Evolutionary conservation across 805 yeast genomes (phyloP).

Genomic region (Sugiyamaella mastotermitis): DNA sequence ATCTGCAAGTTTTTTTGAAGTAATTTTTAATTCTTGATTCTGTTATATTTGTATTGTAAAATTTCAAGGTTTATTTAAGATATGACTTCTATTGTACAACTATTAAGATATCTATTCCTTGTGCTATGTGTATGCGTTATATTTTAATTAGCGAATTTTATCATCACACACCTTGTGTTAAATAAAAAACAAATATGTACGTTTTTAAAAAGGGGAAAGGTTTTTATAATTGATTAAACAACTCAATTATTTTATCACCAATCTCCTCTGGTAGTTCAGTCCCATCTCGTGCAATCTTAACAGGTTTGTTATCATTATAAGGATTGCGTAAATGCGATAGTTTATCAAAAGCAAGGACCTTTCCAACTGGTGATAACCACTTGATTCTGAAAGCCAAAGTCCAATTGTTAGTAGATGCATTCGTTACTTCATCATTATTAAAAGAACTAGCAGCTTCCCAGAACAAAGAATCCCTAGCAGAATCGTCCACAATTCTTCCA

Average conservation of each 20-base stretch:
- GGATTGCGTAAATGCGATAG: conserved; percentile 32
- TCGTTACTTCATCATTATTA: background rate
- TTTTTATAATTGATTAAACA: conserved; percentile 21
- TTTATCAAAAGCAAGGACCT: conserved; percentile 27
- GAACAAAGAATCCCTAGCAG: conserved; percentile 6
- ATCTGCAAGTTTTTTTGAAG: too few species aligned
- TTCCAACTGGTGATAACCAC: conserved; percentile 30
- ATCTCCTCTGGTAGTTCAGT: conserved; percentile 31
- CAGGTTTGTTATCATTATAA: conserved; percentile 33
- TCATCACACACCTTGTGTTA: background rate
- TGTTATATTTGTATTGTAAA: too few species aligned
- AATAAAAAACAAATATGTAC: background rate
- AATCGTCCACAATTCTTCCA: conserved; percentile 22
- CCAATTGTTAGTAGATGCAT: conserved; percentile 22
- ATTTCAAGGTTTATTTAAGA: background rate
- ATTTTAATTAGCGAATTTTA: too few species aligned
- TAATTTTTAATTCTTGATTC: too few species aligned
- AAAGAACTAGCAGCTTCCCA: conserved; percentile 7
- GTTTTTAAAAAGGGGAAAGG: background rate
- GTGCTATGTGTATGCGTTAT: too few species aligned
- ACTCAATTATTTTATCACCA: conserved; percentile 26
- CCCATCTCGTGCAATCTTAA: conserved; percentile 39
- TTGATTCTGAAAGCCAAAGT: conserved; percentile 32
- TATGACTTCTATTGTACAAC: background rate
- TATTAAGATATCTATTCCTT: background rate